Evolutionary conservation across 495 filamentous ascomycete genomes (phyloP), one percentile per base, ranked within the genome.

Genomic region (Aspergillus homomorphus): DNA sequence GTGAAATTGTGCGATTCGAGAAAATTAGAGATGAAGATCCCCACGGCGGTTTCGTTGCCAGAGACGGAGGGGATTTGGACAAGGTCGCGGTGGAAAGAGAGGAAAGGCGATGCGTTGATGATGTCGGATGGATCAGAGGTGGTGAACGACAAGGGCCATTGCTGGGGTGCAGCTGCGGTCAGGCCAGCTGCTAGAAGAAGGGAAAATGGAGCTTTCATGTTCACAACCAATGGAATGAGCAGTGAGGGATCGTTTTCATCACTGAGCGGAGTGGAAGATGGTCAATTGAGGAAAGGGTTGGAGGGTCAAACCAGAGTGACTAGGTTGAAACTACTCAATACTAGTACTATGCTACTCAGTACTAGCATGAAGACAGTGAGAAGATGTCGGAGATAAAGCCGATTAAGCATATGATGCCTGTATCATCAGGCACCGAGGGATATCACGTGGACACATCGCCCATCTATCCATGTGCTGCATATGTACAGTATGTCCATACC

Each of bases 21-120:
- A 69, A 88, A 89, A 0, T 79, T 63, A 24, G 81, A 78, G 9
- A 98, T 80, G 72, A 87, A 94, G 53, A 77, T 61, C 38, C 85
- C 89, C 41, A 89, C 83, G 2, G 80, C 75, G 61, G 83, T 71
- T 66, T 98, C 94, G 63, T 87, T 80, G 50, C 82, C 80, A n/a
- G 84, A 84, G 62, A 96, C 80, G 8, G 91, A 96, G 43, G 87
- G 76, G 50, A 89, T 87, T 53, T 88, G 75, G 42, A 96, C 82
- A 8, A 98, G 84, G 21, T 81, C 75, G 43, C 85, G 82, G 73
- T 97, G 94, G 7, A 97, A 80, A 18, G 82, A 79, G 53, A 96
- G 83, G n/a, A 97, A 80, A 10, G 75, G 72, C 1, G 72, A 74
- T 18, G 55, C 55, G n/a, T 65, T 61, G 56, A 79, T 75, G 50